Evolutionary conservation across 1,284 basidiomycete genomes (phyloP), one percentile per base, ranked within the genome.

Genomic region (Cystobasidium slooffiae): DNA sequence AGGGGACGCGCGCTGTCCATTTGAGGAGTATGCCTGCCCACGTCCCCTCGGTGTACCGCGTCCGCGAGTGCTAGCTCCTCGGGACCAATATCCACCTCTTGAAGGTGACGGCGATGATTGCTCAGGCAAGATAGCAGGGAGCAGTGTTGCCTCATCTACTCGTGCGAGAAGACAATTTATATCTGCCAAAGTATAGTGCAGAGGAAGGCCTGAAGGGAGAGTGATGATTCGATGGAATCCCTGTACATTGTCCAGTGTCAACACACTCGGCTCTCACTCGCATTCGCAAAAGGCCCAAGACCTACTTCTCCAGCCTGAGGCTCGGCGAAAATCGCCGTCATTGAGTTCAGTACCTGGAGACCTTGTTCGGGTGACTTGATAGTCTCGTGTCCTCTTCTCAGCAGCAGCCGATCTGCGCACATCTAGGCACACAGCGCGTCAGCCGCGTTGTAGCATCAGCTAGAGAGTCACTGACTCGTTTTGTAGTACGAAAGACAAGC

Each of bases 211-310:
- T 6, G 70, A 14, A 3, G 79, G 78, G 7, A 80, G 74, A 14
- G 65, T 72, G 12, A 78, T 16, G 31, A 80, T 77, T 31, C 74
- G 72, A 72, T 80, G 78, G 49, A 77, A 80, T 22, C 79, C 79
- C 79, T 80, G 74, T 31, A 1, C 0, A 46, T 46, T 24, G n/a
- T 31, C 5, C 31, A 31, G 31, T 31, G 31, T 24, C 14, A 51
- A 16, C 1, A 51, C 47, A 51, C 16, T 51, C 6, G 47, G 47
- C 20, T 18, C 39, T 67, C 41, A 10, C 8, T 14, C 39, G 44
- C 22, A 12, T 1, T 16, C 8, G 43, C n/a, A 47, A 10, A 47
- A 22, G n/a, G n/a, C n/a, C 8, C 6, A 16, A 16, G 9, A 51
- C 72, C 46, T 4, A 79, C 79, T 72, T 80, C 79, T 24, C 68